Base-by-base conservation (phyloP, 805 yeast species). In the Kodamaea kaohsiungensis region DNA sequence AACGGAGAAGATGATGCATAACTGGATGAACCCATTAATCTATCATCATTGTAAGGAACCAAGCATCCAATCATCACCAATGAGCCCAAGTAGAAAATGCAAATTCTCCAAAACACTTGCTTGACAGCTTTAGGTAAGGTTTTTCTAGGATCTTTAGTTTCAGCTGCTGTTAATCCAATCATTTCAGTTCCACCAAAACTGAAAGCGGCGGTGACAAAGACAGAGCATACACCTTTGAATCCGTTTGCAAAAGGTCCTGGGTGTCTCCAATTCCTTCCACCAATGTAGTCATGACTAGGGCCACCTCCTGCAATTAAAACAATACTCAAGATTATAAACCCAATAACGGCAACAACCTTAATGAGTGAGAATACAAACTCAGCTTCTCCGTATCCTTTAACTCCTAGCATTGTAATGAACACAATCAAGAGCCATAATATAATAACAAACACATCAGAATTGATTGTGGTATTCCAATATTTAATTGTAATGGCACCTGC, bases 81-180 rank as follows among this genome's bases (percentile, higher is more conserved):
- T 70, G 84, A 65, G 71, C 79, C 58, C 67, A 89, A 76, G 72
- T 89, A 89, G 65, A 89, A 88, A 59, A 87, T 67, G 8, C 85
- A 71, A 53, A 89, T 85, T 71, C 93, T 79, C 92, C 93, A 88
- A 70, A 89, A 87, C 2, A 87, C 89, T 72, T 88, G 91, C 68
- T 88, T 88, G 53, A 86, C 82, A 39, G 93, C 91, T 43, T 79
- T 77, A 33, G 93, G 93, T 50, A 88, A 77, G 3, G 87, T 70
- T 54, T 75, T 76, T 59, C 87, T 75, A 46, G 93, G 92, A 66
- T 87, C 81, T 42, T 70, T 79, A 15, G 90, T 78, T 69, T 89
- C 95, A 5, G 92, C 91, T 18, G 92, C 88, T 7, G 91, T 87
- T 33, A 88, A 75, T 47, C 90, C 89, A 39, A 82, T 81, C 59